Conservation (phyloP, 768 basidiomycete genomes). For the Suillus placidus region DNA sequence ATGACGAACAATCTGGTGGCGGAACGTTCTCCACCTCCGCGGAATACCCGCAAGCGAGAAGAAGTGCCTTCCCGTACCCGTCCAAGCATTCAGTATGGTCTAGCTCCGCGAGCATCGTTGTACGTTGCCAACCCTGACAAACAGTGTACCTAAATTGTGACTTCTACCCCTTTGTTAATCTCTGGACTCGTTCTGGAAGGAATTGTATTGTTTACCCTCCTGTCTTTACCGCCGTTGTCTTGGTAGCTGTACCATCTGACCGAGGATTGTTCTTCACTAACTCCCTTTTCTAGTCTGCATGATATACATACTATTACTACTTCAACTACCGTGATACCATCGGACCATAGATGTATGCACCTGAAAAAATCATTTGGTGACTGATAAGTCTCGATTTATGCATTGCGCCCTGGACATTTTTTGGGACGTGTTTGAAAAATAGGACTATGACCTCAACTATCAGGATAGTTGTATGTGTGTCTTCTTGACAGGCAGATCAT, state of each 20-base stretch:
- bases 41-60: conserved; percentile 46
- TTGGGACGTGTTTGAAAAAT: not conserved
- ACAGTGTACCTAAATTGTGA: conserved; percentile 7
- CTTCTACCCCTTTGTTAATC: conserved; percentile 21
- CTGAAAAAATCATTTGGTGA: not conserved
- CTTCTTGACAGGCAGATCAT: not conserved
- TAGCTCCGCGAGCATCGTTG: conserved; percentile 62
- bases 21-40: conserved; percentile 30
- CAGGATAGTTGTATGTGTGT: not conserved
- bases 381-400: not conserved
- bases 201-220: conserved; percentile 3
- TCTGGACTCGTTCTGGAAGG: not conserved
- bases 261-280: not conserved
- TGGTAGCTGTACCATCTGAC: not conserved
- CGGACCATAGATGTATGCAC: not conserved
- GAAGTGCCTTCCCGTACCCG: conserved; percentile 44
- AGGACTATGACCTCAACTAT: not conserved
- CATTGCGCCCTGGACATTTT: not conserved
- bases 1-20: conserved; percentile 58
- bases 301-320: not conserved
- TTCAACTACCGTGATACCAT: not conserved
- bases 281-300: not conserved
- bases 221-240: conserved; percentile 6
- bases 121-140: conserved; percentile 76
- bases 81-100: conserved; percentile 59